Conservation (phyloP, 2,329 filamentous ascomycete species). For the Sporothrix mexicana region DNA sequence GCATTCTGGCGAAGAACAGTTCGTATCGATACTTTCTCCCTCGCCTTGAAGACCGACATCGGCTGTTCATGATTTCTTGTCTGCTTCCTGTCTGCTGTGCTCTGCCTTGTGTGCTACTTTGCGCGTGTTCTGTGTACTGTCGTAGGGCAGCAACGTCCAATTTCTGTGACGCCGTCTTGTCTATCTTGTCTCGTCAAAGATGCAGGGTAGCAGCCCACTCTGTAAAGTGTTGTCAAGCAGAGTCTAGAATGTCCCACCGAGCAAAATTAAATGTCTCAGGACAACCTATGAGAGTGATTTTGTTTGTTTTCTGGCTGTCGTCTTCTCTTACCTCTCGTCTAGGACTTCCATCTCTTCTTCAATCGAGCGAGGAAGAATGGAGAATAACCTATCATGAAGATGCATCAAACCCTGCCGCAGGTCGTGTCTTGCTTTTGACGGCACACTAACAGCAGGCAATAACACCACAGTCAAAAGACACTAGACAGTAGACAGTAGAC, state of each 20-base stretch:
- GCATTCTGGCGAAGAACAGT: background rate
- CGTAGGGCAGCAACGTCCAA: background rate
- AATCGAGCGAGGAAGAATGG: background rate
- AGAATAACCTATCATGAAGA: background rate
- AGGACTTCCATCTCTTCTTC: no score
- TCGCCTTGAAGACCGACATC: background rate
- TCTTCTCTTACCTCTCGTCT: background rate
- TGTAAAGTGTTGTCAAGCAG: no score
- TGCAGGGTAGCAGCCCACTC: slow-evolving; percentile 3
- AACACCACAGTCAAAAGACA: background rate
- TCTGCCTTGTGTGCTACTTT: background rate
- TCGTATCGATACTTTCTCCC: background rate
- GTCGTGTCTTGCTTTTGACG: background rate
- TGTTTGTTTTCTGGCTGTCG: no score
- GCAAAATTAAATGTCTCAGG: background rate
- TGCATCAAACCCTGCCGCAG: background rate
- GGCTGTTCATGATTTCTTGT: background rate
- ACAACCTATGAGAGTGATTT: no score
- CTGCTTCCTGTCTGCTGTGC: background rate
- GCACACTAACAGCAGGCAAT: background rate
- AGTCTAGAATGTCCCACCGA: background rate
- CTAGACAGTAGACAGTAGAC: background rate
- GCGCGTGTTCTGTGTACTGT: background rate
- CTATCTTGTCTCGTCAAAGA: background rate
- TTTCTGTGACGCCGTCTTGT: background rate